Percentiles rank a stretch among this genome's conserved stretches.
Conservation (phyloP, 257 asterid genomes). For the Nicotiana tabacum region DNA sequence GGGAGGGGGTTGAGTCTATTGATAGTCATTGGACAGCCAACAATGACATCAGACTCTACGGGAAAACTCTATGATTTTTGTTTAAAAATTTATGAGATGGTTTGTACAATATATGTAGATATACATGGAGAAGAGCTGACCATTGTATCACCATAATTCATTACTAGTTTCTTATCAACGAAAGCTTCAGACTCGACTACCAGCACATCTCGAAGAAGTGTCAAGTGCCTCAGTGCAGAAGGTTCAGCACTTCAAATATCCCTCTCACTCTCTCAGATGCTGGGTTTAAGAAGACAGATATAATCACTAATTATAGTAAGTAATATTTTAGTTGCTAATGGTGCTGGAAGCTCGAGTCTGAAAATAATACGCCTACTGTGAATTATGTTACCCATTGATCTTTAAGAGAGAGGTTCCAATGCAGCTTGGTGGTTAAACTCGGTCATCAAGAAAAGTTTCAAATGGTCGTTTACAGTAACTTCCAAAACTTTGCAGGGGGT, state of each 20-base stretch:
- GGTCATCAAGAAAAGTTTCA: constrained; percentile 3
- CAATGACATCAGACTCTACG: no score
- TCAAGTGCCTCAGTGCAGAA: constrained; percentile 19
- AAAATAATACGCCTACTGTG: constrained; percentile 20
- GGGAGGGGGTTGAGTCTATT: background rate
- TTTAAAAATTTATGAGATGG: no score
- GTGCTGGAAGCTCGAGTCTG: constrained; percentile 22
- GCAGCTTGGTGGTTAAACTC: background rate
- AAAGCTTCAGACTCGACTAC: constrained; percentile 3
- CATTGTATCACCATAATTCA: no score
- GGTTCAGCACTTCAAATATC: constrained; percentile 18
- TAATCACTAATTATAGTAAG: background rate
- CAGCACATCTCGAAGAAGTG: constrained; percentile 25
- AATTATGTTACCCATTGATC: constrained; percentile 5
- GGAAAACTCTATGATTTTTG: no score
- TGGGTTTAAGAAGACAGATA: constrained; percentile 24
- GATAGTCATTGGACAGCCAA: background rate
- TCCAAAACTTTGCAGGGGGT: background rate
- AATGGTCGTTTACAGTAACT: constrained; percentile 7
- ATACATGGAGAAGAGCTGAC: no score
- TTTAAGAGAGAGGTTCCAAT: constrained; percentile 11
- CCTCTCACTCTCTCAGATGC: constrained; percentile 5
- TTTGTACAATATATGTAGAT: no score
- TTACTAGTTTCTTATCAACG: no score
- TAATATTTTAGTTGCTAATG: constrained; percentile 21